Base-by-base conservation (phyloP, 75 land plant species). In the Picea glauca region DNA sequence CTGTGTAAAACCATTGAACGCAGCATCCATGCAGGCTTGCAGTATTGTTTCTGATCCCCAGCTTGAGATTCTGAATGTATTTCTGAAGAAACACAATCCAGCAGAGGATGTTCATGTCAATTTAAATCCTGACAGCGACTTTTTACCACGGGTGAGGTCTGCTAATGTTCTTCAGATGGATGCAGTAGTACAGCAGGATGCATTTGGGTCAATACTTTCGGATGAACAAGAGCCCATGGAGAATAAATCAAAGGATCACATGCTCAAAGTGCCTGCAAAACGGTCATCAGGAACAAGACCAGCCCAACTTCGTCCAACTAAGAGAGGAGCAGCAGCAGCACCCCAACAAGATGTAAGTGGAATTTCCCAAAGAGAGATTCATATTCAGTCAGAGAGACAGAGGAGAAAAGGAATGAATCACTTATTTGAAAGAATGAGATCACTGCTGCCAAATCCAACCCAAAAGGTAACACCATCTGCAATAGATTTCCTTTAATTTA, bases 331-430 rank as follows among this genome's bases (percentile, higher is more conserved):
- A 68, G 20, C 72, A 68, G 20, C 40, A 38, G 21, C 35, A 40
- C 50, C 17, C 21, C 46, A 43, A 5, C 46, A 5, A 43, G 46
- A 63, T 63, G 12, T 26, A 21, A 26, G 65, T 63, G 73, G 18
- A 64, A 70, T 82, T 6, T 77, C 84, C 8, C 86, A 81, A 57
- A 79, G 86, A 30, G 86, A 84, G 85, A 78, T 72, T 79, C 86
- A 84, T 70, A 84, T 84, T 72, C 78, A 78, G 72, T 84, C 86
- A 20, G 86, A 84, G 62, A 70, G 86, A 68, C 85, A 84, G 66
- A 79, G 86, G 21, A 77, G 86, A 66, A 81, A 84, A 60, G 86
- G 86, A 74, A 84, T 84, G 86, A 84, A 84, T 60, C 74, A 81
- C 43, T 75, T 84, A 40, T 84, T 84, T 77, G 83, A 84, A 13